Base-by-base conservation (phyloP, 176 grass and related monocot species). In the Thinopyrum elongatum region DNA sequence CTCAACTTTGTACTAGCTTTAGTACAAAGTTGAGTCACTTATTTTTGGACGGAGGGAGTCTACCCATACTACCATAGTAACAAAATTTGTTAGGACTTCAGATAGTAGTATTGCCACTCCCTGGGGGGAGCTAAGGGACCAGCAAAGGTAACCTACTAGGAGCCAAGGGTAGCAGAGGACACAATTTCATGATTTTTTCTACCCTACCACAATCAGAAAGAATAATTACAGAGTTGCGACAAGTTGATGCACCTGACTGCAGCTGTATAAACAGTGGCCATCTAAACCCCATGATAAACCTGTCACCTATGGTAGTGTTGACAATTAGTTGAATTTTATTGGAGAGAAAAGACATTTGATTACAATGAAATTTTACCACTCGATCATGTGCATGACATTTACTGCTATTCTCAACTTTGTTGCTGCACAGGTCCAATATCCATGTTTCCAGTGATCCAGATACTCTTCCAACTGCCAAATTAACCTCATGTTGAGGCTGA, bases 221-320 rank as follows among this genome's bases (percentile, higher is more conserved):
- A 49, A 75, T 75, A 75, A 75, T 49, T 25, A 44, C 60, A 79
- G 57, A 65, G 79, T 27, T 7, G 10, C 2, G 10, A 72, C 34
- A 77, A 89, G 22, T 79, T 41, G 78, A 94, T 84, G 23, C 78
- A 98, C 96, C 96, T 98, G 90, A 78, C 96, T 94, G 87, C 93
- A 98, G 84, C 90, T 92, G 80, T 95, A 98, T 78, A 98, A 87
- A 88, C 90, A 92, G 83, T 70, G 73, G 51, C 96, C 93, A 89
- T 92, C 81, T 55, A 92, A 92, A 76, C 83, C 91, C 91, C 93
- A 98, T 82, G 78, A 80, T 80, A 98, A 87, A 94, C 93, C 96
- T 77, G 89, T 98, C 86, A 95, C 96, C 93, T 98, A 86, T 89
- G 60, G 82, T 64, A 82, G 72, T 79, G 63, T 93, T 76, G 79